Conservation (phyloP, 1,139 yeast genomes). For the Pichia sp. region DNA sequence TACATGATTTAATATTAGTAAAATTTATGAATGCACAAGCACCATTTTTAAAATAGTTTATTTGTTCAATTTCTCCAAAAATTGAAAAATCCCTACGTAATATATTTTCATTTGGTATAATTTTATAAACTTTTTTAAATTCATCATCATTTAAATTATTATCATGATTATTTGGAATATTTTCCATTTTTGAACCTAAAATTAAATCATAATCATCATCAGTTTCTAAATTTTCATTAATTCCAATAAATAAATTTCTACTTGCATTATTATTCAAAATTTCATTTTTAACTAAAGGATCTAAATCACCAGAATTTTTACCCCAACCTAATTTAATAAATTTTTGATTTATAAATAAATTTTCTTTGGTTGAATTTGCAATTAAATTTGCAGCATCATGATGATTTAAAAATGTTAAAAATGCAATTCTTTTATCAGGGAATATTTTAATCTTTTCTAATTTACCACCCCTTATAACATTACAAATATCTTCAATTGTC, state of each 20-base stretch:
- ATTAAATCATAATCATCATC: constrained; percentile 4
- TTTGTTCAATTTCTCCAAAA: constrained; percentile 92
- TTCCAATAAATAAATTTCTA: constrained; percentile 86
- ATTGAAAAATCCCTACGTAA: constrained; percentile 69
- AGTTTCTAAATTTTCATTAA: constrained; percentile 37
- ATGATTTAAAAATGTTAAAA: constrained; percentile 86
- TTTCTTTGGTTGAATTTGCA: constrained; percentile 54
- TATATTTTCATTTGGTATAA: constrained; percentile 50
- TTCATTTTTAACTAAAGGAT: constrained; percentile 60
- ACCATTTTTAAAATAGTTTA: constrained; percentile 75
- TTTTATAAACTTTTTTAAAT: constrained; percentile 6
- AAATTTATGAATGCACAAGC: constrained; percentile 92
- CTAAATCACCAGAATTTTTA: constrained; percentile 83
- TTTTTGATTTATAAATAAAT: constrained; percentile 72
- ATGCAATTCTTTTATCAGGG: constrained; percentile 60
- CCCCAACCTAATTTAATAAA: constrained; percentile 95
- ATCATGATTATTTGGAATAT: not conserved
- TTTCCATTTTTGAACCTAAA: no score
- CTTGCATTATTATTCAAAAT: constrained; percentile 91
- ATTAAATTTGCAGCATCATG: constrained; percentile 91
- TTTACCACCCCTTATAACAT: constrained; percentile 88
- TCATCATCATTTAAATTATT: constrained; percentile 1
- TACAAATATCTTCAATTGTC: constrained; percentile 87
- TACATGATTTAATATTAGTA: constrained; percentile 80
- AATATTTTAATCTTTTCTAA: constrained; percentile 50